These are phyloP conservation scores for Diaporthe destruens DNA, from an alignment of 2,329 filamentous ascomycete species.

Conservation along the genomic window DNA sequence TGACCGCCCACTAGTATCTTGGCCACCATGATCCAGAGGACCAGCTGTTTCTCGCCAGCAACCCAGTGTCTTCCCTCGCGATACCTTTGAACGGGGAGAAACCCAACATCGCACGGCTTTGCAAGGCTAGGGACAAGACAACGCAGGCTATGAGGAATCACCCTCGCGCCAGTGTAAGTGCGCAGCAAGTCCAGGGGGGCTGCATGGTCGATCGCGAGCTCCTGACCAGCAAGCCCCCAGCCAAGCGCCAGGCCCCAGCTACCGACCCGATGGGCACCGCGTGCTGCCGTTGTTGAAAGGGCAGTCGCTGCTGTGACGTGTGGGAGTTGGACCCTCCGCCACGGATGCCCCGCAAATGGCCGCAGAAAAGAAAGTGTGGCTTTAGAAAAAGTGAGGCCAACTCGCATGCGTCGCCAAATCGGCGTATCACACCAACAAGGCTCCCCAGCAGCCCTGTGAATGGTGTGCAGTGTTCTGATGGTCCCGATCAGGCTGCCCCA, in stretches of 20 bases:
- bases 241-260: constrained; percentile 36
- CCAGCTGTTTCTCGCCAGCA: constrained; percentile 32
- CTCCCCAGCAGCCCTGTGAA: constrained; percentile 31
- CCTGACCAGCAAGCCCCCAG: constrained; percentile 22
- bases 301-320: constrained; percentile 32
- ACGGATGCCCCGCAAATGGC: constrained; percentile 36
- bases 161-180: constrained; percentile 8
- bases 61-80: constrained; percentile 28
- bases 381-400: constrained; percentile 20
- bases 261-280: constrained; percentile 36
- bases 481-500: constrained; percentile 15
- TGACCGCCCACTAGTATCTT: constrained; percentile 20
- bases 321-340: constrained; percentile 35
- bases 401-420: constrained; percentile 34
- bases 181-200: constrained; percentile 19
- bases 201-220: constrained; percentile 17
- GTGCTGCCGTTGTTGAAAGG: constrained; percentile 28
- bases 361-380: constrained; percentile 4
- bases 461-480: constrained; percentile 28
- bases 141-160: constrained; percentile 31
- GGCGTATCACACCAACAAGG: constrained; percentile 28
- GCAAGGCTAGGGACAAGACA: constrained; percentile 14
- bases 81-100: constrained; percentile 18
- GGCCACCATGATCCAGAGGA: constrained; percentile 24
- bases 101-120: constrained; percentile 37